phyloP scores from a whole-genome alignment of 1,284 basidiomycete species.

The Ceratobasidium sp. region DNA sequence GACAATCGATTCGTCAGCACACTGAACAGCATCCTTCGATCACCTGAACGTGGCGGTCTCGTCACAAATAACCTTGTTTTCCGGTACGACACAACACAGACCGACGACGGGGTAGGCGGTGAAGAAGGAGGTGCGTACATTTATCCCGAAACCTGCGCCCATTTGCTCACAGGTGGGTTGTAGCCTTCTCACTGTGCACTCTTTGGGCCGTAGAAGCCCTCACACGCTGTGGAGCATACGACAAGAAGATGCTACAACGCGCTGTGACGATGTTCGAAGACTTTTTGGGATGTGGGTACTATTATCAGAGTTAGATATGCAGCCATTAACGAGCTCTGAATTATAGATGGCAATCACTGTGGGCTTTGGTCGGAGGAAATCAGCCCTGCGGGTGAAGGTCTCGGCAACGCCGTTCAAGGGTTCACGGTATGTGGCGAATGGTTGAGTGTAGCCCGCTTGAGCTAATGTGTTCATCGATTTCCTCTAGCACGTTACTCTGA shows the following conservation, averaged over 20 bases:
- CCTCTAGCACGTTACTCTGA: slow-evolving; percentile 72
- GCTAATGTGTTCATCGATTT: slow-evolving; percentile 21
- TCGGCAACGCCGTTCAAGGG: slow-evolving; percentile 85
- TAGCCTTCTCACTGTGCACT: slow-evolving; percentile 56
- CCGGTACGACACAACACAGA: slow-evolving; percentile 75
- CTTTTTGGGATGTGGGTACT: slow-evolving; percentile 53
- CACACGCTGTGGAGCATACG: slow-evolving; percentile 81
- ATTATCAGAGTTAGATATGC: background rate
- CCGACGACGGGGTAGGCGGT: slow-evolving; percentile 90
- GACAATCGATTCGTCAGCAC: slow-evolving; percentile 88
- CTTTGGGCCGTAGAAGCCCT: slow-evolving; percentile 65
- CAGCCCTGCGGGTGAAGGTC: slow-evolving; percentile 75
- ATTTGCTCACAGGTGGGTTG: slow-evolving; percentile 4
- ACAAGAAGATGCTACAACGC: slow-evolving; percentile 67
- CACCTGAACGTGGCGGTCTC: slow-evolving; percentile 85
- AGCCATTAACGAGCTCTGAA: background rate
- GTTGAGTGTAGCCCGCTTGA: background rate
- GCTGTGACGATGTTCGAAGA: slow-evolving; percentile 81
- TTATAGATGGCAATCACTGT: slow-evolving; percentile 78
- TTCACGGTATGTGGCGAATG: slow-evolving; percentile 67
- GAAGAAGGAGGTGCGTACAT: slow-evolving; percentile 67
- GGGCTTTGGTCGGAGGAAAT: slow-evolving; percentile 79
- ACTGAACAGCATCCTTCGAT: slow-evolving; percentile 77
- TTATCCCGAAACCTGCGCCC: background rate
- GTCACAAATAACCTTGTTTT: slow-evolving; percentile 69